Conservation (phyloP, 164 flowering plant species). For the Stephania cephalantha region DNA sequence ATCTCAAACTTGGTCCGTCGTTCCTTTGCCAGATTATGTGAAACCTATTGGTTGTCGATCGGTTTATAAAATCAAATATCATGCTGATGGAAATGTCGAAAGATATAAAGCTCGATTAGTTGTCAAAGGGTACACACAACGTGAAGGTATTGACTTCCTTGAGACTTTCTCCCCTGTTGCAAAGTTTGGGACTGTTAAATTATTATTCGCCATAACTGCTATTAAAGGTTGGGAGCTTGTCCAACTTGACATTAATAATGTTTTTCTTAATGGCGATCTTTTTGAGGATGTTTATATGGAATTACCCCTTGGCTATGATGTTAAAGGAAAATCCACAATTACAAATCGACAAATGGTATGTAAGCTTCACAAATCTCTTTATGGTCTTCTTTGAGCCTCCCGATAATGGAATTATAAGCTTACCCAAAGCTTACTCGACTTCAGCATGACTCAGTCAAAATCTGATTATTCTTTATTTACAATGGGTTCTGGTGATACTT, state of each 20-base stretch:
- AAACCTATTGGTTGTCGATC: neutral
- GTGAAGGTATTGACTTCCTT: neutral
- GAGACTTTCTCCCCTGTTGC: neutral
- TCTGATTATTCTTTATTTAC: conserved; percentile 8
- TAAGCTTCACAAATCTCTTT: neutral
- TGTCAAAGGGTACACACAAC: neutral
- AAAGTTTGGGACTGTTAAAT: neutral
- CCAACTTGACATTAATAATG: neutral
- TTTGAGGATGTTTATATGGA: neutral
- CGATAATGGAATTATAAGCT: neutral
- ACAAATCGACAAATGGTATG: neutral
- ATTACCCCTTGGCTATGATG: neutral
- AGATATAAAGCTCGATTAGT: neutral
- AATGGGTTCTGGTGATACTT: neutral
- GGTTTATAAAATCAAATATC: neutral
- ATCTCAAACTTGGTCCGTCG: neutral
- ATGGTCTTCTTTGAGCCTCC: conserved; percentile 5
- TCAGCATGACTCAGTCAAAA: conserved; percentile 3
- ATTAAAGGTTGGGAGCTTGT: neutral
- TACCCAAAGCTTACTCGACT: neutral
- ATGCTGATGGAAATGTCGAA: neutral
- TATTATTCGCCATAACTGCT: neutral
- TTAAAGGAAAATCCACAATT: neutral
- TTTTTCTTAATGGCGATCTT: neutral
- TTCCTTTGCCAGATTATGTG: neutral